Conservation (phyloP, 768 basidiomycete genomes). For the Cubamyces lactineus region DNA sequence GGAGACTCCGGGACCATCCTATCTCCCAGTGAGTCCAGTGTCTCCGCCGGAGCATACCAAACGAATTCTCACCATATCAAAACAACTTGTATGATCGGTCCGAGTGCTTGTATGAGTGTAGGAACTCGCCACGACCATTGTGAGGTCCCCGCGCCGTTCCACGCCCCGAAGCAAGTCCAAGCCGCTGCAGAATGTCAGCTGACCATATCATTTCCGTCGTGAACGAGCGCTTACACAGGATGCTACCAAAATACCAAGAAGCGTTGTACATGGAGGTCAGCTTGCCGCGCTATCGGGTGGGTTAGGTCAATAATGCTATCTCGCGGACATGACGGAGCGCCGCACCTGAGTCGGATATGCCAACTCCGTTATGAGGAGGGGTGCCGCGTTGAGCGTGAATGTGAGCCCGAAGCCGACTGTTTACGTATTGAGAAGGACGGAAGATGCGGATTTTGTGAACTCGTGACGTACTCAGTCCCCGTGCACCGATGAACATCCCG, state of each 20-base stretch:
- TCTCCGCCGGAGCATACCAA: neutral
- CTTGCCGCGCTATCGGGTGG: conserved; percentile 46
- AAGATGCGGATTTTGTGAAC: neutral
- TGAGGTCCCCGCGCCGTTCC: conserved; percentile 31
- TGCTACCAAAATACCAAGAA: conserved; percentile 76
- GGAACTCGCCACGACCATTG: conserved; percentile 70
- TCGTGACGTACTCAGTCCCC: conserved; percentile 50
- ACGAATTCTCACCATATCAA: conserved; percentile 50
- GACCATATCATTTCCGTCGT: neutral
- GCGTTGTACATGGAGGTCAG: conserved; percentile 70
- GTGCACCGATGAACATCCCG: conserved; percentile 57
- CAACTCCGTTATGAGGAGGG: conserved; percentile 65
- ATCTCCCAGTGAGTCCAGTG: neutral
- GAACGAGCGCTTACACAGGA: conserved; percentile 51
- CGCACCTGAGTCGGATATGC: conserved; percentile 71
- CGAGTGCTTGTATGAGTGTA: conserved; percentile 60
- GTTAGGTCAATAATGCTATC: neutral
- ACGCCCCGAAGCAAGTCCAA: conserved; percentile 52
- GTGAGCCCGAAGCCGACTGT: conserved; percentile 66
- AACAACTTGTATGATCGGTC: conserved; percentile 57
- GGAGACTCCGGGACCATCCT: conserved; percentile 74
- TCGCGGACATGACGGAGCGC: conserved; percentile 15
- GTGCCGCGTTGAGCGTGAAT: conserved; percentile 64
- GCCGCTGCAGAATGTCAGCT: conserved; percentile 36
- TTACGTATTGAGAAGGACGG: conserved; percentile 15